Conservation (phyloP, 116 monocot species). For the Zostera marina region DNA sequence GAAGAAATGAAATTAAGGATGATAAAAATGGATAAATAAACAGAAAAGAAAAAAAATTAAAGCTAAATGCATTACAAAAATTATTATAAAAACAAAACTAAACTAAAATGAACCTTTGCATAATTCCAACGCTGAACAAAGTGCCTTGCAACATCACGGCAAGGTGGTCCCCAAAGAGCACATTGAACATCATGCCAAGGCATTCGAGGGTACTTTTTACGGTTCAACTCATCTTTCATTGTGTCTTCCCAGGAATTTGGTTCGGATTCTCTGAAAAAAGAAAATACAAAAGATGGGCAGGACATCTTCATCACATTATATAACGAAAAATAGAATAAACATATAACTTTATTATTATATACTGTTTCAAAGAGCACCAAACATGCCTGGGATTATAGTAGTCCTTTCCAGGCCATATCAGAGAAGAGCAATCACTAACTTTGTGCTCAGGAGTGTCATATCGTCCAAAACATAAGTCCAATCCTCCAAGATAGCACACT, state of each 20-base stretch:
- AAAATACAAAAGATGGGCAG: neutral
- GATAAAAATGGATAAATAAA: neutral
- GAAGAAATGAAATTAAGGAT: neutral
- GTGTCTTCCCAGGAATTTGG: slow-evolving; percentile 99
- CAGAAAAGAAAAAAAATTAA: neutral
- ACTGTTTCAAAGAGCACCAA: neutral
- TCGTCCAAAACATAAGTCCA: slow-evolving; percentile 98
- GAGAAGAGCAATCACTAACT: slow-evolving; percentile 61
- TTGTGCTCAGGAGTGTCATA: slow-evolving; percentile 79
- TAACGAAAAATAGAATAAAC: too few species aligned
- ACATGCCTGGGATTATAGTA: slow-evolving; percentile 94
- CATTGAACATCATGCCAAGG: slow-evolving; percentile 99
- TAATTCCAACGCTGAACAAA: slow-evolving; percentile 98
- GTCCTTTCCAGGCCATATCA: slow-evolving; percentile 95
- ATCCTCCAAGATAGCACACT: slow-evolving; percentile 83
- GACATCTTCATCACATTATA: neutral
- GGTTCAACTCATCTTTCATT: slow-evolving; percentile 87
- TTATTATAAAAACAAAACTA: neutral
- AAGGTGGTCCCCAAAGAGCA: slow-evolving; percentile 94
- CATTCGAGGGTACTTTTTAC: slow-evolving; percentile 83
- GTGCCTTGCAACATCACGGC: slow-evolving; percentile 90
- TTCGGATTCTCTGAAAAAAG: slow-evolving; percentile 67
- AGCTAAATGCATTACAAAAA: too few species aligned
- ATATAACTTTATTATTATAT: neutral
- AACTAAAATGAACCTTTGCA: slow-evolving; percentile 57